Evolutionary conservation across 345 rosid genomes (phyloP), one percentile per base, ranked within the genome.

Genomic region (Citrus hindsii): DNA sequence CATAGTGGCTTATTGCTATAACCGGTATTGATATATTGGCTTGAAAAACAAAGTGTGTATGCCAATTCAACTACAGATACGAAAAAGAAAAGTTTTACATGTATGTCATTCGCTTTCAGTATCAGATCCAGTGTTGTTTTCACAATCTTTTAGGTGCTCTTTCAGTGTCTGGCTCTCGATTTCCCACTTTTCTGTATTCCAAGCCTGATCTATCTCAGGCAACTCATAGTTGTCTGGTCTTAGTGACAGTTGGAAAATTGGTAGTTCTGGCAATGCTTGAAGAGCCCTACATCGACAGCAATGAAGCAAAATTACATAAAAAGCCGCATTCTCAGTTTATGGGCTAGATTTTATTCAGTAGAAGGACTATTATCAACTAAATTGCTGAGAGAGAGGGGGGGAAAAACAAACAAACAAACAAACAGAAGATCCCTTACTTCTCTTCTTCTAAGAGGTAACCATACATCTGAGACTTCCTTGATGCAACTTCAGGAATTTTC

Each of bases 401-500:
- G 40, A 2, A 0, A 2, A 30, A 30, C 33, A 32, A 5, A 0
- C 35, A 46, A 12, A 10, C 4, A 42, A 13, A 42, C 14, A 12
- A 46, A 46, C 4, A 53, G 30, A 40, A 75, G 40, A 35, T 22
- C 9, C 64, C 98, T 85, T 86, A 96, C 99, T 93, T 94, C 67
- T 93, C 99, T 85, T 95, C 89, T 85, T 92, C 97, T 72, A 96
- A 80, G 75, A 93, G 88, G 87, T 89, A 92, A 60, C 97, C 97
- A 73, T 91, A 91, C 82, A 79, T 92, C 81, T 95, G 94, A 74
- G 96, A 91, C 80, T 95, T 95, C 70, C 87, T 91, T 12, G 85
- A 81, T 64, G 97, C 98, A 79, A 96, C 94, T 85, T 92, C 98
- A 22, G 97, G 97, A 79, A 96, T 91, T 83, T 96, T 96, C 87